Evolutionary conservation across 495 filamentous ascomycete species (phyloP).

Genomic region (Friedmanniomyces simplex): DNA sequence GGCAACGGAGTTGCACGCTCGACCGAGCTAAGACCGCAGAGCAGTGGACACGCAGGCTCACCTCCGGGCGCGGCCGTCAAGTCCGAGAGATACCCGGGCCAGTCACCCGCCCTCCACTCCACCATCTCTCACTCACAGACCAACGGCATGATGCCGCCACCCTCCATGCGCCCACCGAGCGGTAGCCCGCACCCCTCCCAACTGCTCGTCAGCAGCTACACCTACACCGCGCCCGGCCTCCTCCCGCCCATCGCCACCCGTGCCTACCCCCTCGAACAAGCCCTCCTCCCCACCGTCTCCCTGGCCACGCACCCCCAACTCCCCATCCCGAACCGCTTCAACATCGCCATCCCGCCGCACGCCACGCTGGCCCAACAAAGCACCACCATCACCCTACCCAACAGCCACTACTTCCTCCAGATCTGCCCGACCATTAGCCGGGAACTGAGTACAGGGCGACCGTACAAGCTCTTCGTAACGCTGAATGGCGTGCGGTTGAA

Average conservation of each 20-base stretch:
- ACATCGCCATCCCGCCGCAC: conserved; percentile 50
- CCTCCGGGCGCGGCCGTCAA: conserved; percentile 18
- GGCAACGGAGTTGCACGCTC: conserved; percentile 22
- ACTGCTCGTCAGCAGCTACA: conserved; percentile 12
- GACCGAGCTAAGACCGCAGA: conserved; percentile 12
- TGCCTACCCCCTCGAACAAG: conserved; percentile 14
- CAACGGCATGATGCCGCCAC: conserved; percentile 34
- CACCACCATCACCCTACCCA: conserved; percentile 53
- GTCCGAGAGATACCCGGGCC: conserved; percentile 26
- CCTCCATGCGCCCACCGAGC: conserved; percentile 27
- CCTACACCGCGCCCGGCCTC: conserved; percentile 12
- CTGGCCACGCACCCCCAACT: conserved; percentile 55
- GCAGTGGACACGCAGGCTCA: conserved; percentile 19
- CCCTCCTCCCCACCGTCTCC: conserved; percentile 33
- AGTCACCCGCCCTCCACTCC: conserved; percentile 25
- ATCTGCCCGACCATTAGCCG: conserved; percentile 49
- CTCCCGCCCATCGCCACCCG: conserved; percentile 14
- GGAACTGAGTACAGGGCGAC: conserved; percentile 41
- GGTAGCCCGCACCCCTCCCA: conserved; percentile 26
- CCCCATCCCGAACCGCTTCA: conserved; percentile 39
- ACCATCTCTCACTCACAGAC: conserved; percentile 19
- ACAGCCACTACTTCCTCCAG: conserved; percentile 53
- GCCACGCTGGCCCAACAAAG: conserved; percentile 54
- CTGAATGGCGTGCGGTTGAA: conserved; percentile 31
- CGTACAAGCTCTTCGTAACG: conserved; percentile 54